phyloP scores from a whole-genome alignment of 176 grass and related monocot genomes.

The Oryza glumipatula region DNA sequence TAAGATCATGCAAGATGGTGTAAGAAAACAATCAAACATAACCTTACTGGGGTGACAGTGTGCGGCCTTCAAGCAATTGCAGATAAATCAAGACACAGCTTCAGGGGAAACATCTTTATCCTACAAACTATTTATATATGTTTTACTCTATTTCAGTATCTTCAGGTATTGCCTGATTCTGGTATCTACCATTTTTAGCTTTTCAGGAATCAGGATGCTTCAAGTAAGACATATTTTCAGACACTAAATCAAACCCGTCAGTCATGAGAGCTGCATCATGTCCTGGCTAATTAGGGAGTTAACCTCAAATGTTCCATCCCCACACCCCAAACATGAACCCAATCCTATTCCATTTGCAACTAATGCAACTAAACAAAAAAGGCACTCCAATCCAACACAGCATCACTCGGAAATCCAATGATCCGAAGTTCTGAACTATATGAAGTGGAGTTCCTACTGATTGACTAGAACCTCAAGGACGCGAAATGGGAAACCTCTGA shows the following conservation, averaged over 20 bases:
- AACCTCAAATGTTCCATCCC: neutral
- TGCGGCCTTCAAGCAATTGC: neutral
- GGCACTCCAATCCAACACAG: neutral
- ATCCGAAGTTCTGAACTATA: neutral
- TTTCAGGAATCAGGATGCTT: neutral
- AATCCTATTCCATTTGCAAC: slow-evolving; percentile 12
- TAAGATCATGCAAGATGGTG: slow-evolving; percentile 32
- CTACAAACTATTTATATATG: neutral
- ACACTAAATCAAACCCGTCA: neutral
- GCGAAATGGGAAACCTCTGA: neutral
- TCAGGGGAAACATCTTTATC: neutral
- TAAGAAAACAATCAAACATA: slow-evolving; percentile 9
- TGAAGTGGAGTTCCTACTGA: no score
- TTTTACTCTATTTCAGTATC: neutral
- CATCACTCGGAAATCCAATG: neutral
- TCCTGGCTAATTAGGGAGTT: neutral
- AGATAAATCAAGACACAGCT: neutral
- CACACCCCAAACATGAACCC: neutral
- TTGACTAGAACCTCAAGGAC: neutral
- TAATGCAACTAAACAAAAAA: neutral
- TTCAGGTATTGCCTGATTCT: neutral
- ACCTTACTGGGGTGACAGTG: neutral
- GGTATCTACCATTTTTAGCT: neutral
- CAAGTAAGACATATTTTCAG: neutral
- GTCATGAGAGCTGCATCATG: neutral